Evolutionary conservation across 208 protist species (phyloP), one percentile per base, ranked within the genome.

Genomic region (Angomonas ambiguus): DNA sequence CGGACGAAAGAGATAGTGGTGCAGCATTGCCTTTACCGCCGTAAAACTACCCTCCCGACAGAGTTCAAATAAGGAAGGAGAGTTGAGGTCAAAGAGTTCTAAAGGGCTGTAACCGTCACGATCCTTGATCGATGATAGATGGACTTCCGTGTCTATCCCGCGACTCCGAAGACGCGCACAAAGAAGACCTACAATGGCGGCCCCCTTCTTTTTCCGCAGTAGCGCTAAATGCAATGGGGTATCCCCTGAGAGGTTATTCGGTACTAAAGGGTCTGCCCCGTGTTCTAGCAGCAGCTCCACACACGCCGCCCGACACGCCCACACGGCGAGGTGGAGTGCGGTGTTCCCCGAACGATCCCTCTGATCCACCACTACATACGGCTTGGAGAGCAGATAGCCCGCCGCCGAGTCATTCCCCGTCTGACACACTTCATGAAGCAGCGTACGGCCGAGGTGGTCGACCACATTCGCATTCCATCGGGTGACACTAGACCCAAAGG

Each of bases 381-480:
- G 61, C 65, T 90, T 77, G 20, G 74, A 71, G 18, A 91, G 62
- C 27, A 96, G 64, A 41, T 78, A 85, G 61, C 42, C 58, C 22
- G 87, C 81, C 5, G 76, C 87, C 27, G 74, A 70, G 55, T 82
- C 77, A 64, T 80, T 75, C 45, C 85, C 85, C 0, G 67, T 71
- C 27, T 79, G 71, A 32, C 80, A 79, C 32, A 71, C 76, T 30
- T 96, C 87, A 53, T 93, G 83, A 35, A 96, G 69, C 20, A 90
- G 56, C 1, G 90, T 93, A 56, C 87, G 82, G 20, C 87, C 87
- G 41, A 92, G 69, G 49, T 82, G 70, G 71, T 96, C 90, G 32
- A 64, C 66, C 2, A 83, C 74, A 62, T 92, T 92, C 51, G 76
- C 76, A 67, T 93, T 93, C 84, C 82, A 89, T 64, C 69, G 70